Conservation (phyloP, 495 filamentous ascomycete genomes). For the Acidomyces sp. region DNA sequence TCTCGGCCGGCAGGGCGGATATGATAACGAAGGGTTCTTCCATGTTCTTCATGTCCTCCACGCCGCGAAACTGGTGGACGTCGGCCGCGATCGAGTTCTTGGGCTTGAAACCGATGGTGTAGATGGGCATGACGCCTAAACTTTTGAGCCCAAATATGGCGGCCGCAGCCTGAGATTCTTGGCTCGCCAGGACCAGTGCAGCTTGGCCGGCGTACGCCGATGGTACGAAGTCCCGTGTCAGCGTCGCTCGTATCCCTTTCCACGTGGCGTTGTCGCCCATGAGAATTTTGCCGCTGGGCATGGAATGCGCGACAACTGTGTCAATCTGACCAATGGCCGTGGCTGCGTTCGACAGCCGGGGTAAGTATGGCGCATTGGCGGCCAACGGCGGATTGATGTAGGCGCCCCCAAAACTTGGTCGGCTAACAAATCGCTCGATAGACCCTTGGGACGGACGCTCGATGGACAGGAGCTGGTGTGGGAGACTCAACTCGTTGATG, state of each 20-base stretch:
- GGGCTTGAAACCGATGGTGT: slow-evolving; percentile 70
- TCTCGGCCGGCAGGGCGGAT: slow-evolving; percentile 62
- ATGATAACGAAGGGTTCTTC: slow-evolving; percentile 69
- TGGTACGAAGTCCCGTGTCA: slow-evolving; percentile 68
- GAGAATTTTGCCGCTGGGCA: slow-evolving; percentile 28
- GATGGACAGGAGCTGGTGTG: slow-evolving; percentile 62
- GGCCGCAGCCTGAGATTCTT: slow-evolving; percentile 56
- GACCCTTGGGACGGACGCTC: slow-evolving; percentile 53
- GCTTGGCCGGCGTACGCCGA: slow-evolving; percentile 63
- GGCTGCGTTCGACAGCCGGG: slow-evolving; percentile 55
- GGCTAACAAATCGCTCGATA: slow-evolving; percentile 51
- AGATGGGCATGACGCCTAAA: slow-evolving; percentile 64
- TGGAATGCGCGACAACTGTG: slow-evolving; percentile 52
- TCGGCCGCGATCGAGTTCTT: slow-evolving; percentile 48
- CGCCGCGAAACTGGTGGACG: slow-evolving; percentile 64
- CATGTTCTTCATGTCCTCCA: slow-evolving; percentile 63
- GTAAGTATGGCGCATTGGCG: slow-evolving; percentile 42
- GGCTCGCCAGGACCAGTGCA: slow-evolving; percentile 56
- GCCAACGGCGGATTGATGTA: slow-evolving; percentile 59
- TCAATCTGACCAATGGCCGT: slow-evolving; percentile 65
- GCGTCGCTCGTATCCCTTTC: slow-evolving; percentile 69
- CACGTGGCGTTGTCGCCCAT: slow-evolving; percentile 69
- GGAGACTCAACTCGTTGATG: slow-evolving; percentile 75
- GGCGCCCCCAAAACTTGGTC: slow-evolving; percentile 64
- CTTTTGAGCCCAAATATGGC: slow-evolving; percentile 63